Evolutionary conservation across 2,329 filamentous ascomycete species (phyloP).

Genomic region (Ophiostoma angusticollis): DNA sequence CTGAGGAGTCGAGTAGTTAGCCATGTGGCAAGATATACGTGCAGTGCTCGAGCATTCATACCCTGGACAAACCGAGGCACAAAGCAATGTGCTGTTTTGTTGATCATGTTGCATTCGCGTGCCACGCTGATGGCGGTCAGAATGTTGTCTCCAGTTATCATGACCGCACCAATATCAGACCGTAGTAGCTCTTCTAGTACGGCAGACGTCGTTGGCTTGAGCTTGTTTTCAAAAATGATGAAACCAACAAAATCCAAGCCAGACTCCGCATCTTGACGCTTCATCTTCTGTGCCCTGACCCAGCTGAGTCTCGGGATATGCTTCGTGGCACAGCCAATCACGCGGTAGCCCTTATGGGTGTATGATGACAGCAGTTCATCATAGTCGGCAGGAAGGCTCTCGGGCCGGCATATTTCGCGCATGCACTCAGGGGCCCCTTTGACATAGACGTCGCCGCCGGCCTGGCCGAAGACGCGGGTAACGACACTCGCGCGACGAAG

Average conservation of each 20-base stretch:
- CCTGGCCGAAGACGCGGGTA: conserved; percentile 74
- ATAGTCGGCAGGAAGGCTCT: conserved; percentile 78
- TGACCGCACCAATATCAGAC: conserved; percentile 78
- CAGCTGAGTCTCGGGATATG: conserved; percentile 79
- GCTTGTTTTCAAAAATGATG: conserved; percentile 97
- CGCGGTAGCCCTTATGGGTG: conserved; percentile 89
- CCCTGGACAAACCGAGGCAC: conserved; percentile 77
- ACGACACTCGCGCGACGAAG: conserved; percentile 86
- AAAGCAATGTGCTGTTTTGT: conserved; percentile 76
- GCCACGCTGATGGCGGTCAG: conserved; percentile 93
- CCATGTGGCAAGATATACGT: not conserved
- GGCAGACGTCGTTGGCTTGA: conserved; percentile 73
- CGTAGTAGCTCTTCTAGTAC: conserved; percentile 71
- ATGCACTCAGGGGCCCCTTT: conserved; percentile 96
- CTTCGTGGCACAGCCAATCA: conserved; percentile 89
- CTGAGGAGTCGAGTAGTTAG: conserved; percentile 22
- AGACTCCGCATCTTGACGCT: conserved; percentile 70
- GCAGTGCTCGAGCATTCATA: conserved; percentile 22
- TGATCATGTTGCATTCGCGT: conserved; percentile 73
- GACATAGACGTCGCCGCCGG: conserved; percentile 77
- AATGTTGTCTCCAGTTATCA: conserved; percentile 98
- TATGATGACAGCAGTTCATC: conserved; percentile 82
- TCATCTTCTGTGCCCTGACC: conserved; percentile 93
- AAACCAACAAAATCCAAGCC: conserved; percentile 83
- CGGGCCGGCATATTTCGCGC: conserved; percentile 76